Evolutionary conservation across 1,284 basidiomycete species (phyloP).

Genomic region (Pseudozyma flocculosa): DNA sequence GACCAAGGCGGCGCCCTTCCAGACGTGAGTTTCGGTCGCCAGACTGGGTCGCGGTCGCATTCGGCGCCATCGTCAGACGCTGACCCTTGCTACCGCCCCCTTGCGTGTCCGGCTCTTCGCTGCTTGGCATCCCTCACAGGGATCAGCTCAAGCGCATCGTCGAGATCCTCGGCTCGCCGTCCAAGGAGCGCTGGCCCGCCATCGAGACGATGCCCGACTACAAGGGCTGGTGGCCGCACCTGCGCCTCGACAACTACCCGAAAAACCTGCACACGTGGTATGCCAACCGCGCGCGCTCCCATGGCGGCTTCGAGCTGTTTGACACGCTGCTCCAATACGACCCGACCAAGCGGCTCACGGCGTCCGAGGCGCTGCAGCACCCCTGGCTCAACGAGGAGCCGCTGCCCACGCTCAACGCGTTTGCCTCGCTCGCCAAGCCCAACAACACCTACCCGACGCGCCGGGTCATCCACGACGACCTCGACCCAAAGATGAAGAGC

Average conservation of each 20-base stretch:
- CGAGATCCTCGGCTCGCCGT: slow-evolving; percentile 85
- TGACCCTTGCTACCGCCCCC: no score
- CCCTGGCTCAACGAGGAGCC: slow-evolving; percentile 62
- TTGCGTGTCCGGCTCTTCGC: no score
- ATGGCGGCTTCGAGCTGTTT: slow-evolving; percentile 47
- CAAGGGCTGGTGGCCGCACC: slow-evolving; percentile 65
- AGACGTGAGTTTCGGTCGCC: slow-evolving; percentile 47
- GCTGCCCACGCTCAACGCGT: slow-evolving; percentile 53
- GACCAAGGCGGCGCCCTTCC: slow-evolving; percentile 52
- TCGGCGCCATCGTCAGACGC: no score
- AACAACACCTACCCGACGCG: slow-evolving; percentile 61
- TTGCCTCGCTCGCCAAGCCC: slow-evolving; percentile 58
- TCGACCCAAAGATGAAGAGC: slow-evolving; percentile 58
- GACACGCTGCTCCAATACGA: slow-evolving; percentile 68
- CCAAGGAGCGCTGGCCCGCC: slow-evolving; percentile 82
- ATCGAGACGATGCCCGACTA: slow-evolving; percentile 77
- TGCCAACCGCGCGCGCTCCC: slow-evolving; percentile 63
- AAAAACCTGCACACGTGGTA: slow-evolving; percentile 79
- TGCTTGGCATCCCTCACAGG: no score
- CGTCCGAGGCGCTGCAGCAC: slow-evolving; percentile 77
- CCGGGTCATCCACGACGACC: slow-evolving; percentile 63
- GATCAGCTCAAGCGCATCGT: slow-evolving; percentile 94
- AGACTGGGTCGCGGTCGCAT: no score
- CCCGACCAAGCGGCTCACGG: slow-evolving; percentile 80
- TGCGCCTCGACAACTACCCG: slow-evolving; percentile 60